Percentiles rank a stretch among this genome's conserved stretches.
phyloP scores from a whole-genome alignment of 345 rosid genomes.

The Anacardium occidentale region DNA sequence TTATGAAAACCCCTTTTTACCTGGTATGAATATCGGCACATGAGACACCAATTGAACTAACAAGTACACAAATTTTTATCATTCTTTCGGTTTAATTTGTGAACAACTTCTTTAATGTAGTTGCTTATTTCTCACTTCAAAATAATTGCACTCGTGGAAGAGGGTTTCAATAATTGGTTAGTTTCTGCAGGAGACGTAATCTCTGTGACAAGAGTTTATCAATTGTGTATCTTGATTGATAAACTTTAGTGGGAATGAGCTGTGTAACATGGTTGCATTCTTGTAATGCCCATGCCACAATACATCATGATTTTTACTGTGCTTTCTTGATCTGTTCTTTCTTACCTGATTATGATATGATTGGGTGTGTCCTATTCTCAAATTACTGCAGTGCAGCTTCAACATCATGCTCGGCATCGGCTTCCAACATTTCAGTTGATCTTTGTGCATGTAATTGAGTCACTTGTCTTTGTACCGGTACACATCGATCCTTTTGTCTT shows the following conservation, averaged over 20 bases:
- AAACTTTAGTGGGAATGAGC: neutral
- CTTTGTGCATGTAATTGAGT: slow-evolving; percentile 94
- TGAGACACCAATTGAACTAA: no score
- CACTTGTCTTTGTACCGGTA: slow-evolving; percentile 98
- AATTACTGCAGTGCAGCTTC: slow-evolving; percentile 95
- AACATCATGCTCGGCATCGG: slow-evolving; percentile 96
- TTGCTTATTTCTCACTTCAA: slow-evolving; percentile 3
- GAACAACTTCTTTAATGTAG: slow-evolving; percentile 1
- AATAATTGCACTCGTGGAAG: slow-evolving; percentile 11
- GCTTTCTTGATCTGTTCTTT: slow-evolving; percentile 19
- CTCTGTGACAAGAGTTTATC: no score
- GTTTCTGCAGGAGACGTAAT: neutral
- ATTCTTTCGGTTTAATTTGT: neutral
- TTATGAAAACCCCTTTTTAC: no score
- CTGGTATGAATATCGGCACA: no score
- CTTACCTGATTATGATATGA: slow-evolving; percentile 28
- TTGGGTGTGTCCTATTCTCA: slow-evolving; percentile 34
- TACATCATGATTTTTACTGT: neutral
- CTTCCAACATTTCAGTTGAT: slow-evolving; percentile 98
- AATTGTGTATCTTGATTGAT: neutral
- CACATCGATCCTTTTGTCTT: slow-evolving; percentile 13
- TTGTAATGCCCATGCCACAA: neutral
- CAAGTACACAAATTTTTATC: no score
- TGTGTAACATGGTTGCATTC: neutral
- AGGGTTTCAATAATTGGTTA: slow-evolving; percentile 14